Base-by-base conservation (phyloP, 1,284 basidiomycete species). In the Boletus calvinii region DNA sequence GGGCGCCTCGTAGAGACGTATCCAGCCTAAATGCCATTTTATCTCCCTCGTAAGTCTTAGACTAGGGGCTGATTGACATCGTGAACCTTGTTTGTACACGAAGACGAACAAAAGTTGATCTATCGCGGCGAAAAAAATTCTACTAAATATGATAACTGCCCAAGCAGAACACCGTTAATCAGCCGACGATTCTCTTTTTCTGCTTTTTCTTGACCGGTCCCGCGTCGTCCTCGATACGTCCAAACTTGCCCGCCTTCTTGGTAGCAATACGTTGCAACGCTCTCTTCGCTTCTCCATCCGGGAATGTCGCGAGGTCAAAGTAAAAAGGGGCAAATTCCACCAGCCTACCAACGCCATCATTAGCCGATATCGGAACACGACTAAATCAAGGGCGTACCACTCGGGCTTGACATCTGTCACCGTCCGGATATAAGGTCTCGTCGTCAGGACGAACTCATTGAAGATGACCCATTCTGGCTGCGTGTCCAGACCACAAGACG, bases 401-500 rank as follows among this genome's bases (percentile, higher is more conserved):
- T 98, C 94, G 2, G 90, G 82, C 63, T 83, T 79, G 50, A 98
- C 82, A 57, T 95, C 93, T 1, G 94, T 90, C 18, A 96, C 92
- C 0, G 92, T 97, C 36, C 96, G 85, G 63, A 99, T 95, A 64
- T 90, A 98, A 54, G 86, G 83, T 54, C 82, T 75, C 9, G 94
- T 94, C 12, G 96, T 99, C 57, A 98, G 75, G 26, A 98, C 94
- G 67, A 99, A 99, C 71, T 97, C 97, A 69, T 99, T 97, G 79
- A 97, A 99, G 37, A 98, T 72, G 13, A 98, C 93, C 92, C 94
- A 99, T 64, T 98, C 95, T 0, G 96, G 94, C 53, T 87, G 87
- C n/a, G 84, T 84, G 60, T 97, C 92, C 43, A 99, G 75, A 26
- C 95, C 94, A 58, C 93, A 96, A 6, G 90, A 92, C 6, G 96